Base-by-base conservation (phyloP, 2,329 filamentous ascomycete genomes). In the Colletotrichum musae region DNA sequence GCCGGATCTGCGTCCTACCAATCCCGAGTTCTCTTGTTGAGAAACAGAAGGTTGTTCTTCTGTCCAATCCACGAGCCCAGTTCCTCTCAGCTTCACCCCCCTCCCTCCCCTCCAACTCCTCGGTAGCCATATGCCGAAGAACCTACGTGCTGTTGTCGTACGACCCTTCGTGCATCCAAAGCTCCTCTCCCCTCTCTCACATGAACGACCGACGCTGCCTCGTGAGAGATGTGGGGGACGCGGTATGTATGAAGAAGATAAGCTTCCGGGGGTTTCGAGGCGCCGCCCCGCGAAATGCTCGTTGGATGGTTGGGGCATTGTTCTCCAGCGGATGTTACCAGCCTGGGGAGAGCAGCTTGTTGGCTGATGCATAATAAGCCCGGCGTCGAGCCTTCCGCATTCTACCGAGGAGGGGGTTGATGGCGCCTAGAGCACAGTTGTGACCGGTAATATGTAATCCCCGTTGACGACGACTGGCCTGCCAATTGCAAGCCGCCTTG, bases 1-100 rank as follows among this genome's bases (percentile, higher is more conserved):
- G 70, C 60, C 70, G 73, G 73, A 71, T 73, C 71, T 68, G 63
- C 53, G 56, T 24, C 62, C 60, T 41, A 21, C 60, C 65, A 53
- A 65, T 54, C 53, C 65, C 53, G 48, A 28, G 12, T 43, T 28
- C 36, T 15, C 60, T 28, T 15, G 52, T 39, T 47, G n/a, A 45
- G 24, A 59, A 13, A 50, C 51, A 45, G 54, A 64, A 28, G 45
- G 36, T 32, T 51, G n/a, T 21, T 24, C 24, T 60, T 24, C 24
- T 60, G 56, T 57, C 63, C 51, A 62, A 56, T 57, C 43, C 57
- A 50, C 56, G 54, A 48, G 52, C 54, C 58, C 12, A 59, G 56
- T 48, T 47, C 47, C 36, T 58, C 52, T 51, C 36, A 24, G n/a
- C 67, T 77, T 75, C 45, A 45, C 68, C 54, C 18, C 53, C 53